Conservation (phyloP, 2,329 filamentous ascomycete genomes). For the Aaosphaeria arxii region DNA sequence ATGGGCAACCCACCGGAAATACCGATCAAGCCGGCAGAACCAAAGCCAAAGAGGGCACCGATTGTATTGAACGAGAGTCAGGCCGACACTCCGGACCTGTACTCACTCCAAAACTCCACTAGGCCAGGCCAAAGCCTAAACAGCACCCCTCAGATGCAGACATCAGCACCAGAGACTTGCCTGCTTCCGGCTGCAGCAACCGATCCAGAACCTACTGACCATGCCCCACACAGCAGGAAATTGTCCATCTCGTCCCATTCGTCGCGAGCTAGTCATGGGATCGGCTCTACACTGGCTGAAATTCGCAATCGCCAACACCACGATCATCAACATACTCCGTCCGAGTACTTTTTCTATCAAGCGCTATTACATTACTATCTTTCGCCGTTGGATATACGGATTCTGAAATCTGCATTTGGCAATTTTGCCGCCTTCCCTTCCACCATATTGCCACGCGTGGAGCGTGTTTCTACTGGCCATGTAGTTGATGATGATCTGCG, state of each 20-base stretch:
- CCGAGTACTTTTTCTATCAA: conserved; percentile 83
- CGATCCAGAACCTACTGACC: background rate
- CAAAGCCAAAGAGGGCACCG: conserved; percentile 46
- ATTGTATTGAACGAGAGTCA: conserved; percentile 49
- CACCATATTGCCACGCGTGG: conserved; percentile 80
- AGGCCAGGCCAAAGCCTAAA: conserved; percentile 43
- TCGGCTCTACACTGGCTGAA: conserved; percentile 45
- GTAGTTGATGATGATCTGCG: conserved; percentile 82
- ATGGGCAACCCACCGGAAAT: conserved; percentile 63
- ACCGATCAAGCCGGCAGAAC: conserved; percentile 49
- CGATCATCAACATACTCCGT: conserved; percentile 43
- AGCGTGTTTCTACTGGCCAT: conserved; percentile 85
- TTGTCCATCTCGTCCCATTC: conserved; percentile 29
- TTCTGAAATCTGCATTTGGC: conserved; percentile 84
- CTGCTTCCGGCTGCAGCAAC: background rate
- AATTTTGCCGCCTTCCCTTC: conserved; percentile 79
- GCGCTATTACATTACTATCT: conserved; percentile 85
- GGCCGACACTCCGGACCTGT: conserved; percentile 51
- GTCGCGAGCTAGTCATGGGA: conserved; percentile 23
- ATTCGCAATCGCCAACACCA: conserved; percentile 45
- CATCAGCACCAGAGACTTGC: conserved; percentile 5
- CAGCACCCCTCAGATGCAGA: conserved; percentile 11
- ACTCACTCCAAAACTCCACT: conserved; percentile 47
- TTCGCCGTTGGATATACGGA: conserved; percentile 86
- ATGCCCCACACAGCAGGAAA: conserved; percentile 13